Base-by-base conservation (phyloP, 495 filamentous ascomycete genomes). In the Penicillium riverlandense region DNA sequence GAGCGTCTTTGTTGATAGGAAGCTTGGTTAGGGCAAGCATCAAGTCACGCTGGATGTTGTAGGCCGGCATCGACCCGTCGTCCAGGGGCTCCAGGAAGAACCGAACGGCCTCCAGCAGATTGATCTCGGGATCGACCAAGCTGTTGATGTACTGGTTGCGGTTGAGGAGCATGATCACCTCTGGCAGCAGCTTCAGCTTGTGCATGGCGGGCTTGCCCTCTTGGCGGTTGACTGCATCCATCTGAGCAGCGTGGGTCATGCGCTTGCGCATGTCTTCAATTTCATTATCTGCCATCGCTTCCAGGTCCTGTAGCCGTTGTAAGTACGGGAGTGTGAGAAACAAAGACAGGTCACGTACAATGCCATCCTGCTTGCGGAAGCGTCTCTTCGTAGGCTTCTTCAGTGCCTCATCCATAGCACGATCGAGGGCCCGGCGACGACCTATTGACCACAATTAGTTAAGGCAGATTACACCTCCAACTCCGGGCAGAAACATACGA, bases 1-100 rank as follows among this genome's bases (percentile, higher is more conserved):
- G 74, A 6, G 84, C 77, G 49, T 96, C 92, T 48, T 95, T 96
- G 56, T 85, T 84, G 55, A 96, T 88, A 10, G 88, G 86, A 0
- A 99, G 76, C 50, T 79, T 83, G 27, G 74, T 75, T 29, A 99
- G 71, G 6, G 86, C 81, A 31, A 79, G 77, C 67, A 99, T 88
- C 44, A 99, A 78, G 50, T 96, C 89, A 38, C 88, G 87, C 70
- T 99, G 94, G 58, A 99, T 96, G 57, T 87, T 90, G 70, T 95
- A 97, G 22, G 92, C 90, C 0, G 94, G 92, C 22, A 99, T 72
- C 36, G 85, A 85, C 48, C 90, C 92, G 56, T 96, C 90, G 46
- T 88, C 85, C 35, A 96, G 78, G 4, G 94, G 94, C 59, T 99
- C 94, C 10, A 99, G 82, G 79, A 97, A 97, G 77, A 91, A 95